Conservation (phyloP, 2,329 filamentous ascomycete genomes). For the Epichloe hybrida region DNA sequence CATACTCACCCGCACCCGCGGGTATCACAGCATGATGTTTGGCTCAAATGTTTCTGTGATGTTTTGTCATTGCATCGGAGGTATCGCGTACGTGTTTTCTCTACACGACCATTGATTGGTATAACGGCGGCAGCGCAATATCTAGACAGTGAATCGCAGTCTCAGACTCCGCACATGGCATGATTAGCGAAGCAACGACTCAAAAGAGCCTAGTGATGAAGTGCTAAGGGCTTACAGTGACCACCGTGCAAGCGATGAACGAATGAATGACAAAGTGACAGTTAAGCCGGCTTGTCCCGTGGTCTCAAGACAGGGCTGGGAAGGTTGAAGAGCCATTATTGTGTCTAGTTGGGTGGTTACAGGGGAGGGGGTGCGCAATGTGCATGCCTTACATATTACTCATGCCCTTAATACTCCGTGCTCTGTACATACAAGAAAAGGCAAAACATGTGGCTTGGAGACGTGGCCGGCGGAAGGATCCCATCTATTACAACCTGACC, state of each 20-base stretch:
- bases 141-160: slow-evolving; percentile 5
- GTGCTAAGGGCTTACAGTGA: not conserved
- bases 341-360: not conserved
- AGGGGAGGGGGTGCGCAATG: not conserved
- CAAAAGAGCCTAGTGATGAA: not conserved
- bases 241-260: not conserved
- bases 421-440: not conserved
- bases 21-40: not conserved
- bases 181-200: not conserved
- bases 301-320: not conserved
- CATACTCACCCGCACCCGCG: not conserved
- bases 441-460: no score
- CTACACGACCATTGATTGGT: not conserved
- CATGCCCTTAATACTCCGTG: no score
- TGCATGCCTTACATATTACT: not conserved
- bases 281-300: not conserved
- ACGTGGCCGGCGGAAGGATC: not conserved
- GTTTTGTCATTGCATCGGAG: not conserved
- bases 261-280: not conserved
- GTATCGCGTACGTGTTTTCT: not conserved
- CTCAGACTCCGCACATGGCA: not conserved
- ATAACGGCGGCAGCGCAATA: not conserved
- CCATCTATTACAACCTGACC: no score
- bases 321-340: not conserved
- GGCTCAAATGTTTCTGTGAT: no score